Conservation (phyloP, 129 eudicot genomes). For the Flaveria linearis region DNA sequence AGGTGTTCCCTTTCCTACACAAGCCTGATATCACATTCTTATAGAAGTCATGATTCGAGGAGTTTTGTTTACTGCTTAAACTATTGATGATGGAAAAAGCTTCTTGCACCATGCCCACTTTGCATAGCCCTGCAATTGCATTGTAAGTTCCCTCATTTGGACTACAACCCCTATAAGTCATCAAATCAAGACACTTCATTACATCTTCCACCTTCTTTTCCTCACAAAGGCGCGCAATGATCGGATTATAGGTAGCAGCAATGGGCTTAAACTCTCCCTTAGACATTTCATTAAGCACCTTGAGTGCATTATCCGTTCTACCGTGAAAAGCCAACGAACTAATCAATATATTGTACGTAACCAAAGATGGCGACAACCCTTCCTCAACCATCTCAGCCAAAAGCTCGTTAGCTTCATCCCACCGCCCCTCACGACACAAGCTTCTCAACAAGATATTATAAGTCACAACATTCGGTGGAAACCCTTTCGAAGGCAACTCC, state of each 20-base stretch:
- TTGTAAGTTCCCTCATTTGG: conserved; percentile 79
- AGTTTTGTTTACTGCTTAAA: conserved; percentile 53
- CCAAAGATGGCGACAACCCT: conserved; percentile 59
- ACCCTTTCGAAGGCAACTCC: conserved; percentile 67
- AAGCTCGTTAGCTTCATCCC: conserved; percentile 77
- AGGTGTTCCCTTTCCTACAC: conserved; percentile 80
- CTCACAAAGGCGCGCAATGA: conserved; percentile 58
- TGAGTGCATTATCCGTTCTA: conserved; percentile 64
- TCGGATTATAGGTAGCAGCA: conserved; percentile 75
- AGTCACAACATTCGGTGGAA: conserved; percentile 72
- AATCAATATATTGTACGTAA: conserved; percentile 67
- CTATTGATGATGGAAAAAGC: conserved; percentile 68
- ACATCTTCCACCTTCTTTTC: conserved; percentile 73
- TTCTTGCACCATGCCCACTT: conserved; percentile 68
- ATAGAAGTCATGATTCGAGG: conserved; percentile 55
- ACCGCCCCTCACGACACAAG: conserved; percentile 68
- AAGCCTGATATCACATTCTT: conserved; percentile 55
- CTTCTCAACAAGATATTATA: conserved; percentile 71
- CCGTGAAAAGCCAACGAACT: conserved; percentile 79
- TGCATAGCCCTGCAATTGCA: conserved; percentile 66
- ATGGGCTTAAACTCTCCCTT: conserved; percentile 55
- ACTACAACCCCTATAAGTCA: conserved; percentile 50
- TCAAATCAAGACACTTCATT: conserved; percentile 63
- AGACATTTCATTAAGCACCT: conserved; percentile 61
- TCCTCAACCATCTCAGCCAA: conserved; percentile 72